Conservation (phyloP, 192 early-diverging fungal species). For the Entomortierella beljakovae region DNA sequence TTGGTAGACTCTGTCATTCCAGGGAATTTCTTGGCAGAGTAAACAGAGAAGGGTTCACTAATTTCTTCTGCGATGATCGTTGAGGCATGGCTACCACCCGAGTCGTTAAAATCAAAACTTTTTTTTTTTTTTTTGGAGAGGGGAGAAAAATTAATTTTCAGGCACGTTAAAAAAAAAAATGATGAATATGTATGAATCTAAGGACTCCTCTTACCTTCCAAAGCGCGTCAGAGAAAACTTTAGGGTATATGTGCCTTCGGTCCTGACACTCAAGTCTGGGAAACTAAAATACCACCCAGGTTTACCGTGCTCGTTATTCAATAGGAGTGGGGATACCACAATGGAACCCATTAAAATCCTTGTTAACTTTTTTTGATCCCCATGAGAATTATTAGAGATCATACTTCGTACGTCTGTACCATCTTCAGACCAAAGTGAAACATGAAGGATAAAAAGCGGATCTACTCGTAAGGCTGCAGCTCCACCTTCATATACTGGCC, state of each 20-base stretch:
- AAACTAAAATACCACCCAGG: slow-evolving; percentile 83
- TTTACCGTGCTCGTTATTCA: slow-evolving; percentile 67
- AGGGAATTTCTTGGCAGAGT: slow-evolving; percentile 84
- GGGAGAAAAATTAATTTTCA: not conserved
- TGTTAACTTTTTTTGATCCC: slow-evolving; percentile 62
- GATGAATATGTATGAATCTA: no score
- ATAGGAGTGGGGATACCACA: slow-evolving; percentile 66
- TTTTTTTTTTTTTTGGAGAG: not conserved
- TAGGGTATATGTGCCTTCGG: slow-evolving; percentile 76
- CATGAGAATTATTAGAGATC: slow-evolving; percentile 57
- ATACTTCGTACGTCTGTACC: slow-evolving; percentile 67
- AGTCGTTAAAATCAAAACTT: slow-evolving; percentile 23
- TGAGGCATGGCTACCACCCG: slow-evolving; percentile 54
- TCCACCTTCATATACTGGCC: slow-evolving; percentile 15
- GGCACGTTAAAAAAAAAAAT: not conserved
- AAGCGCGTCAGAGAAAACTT: slow-evolving; percentile 78
- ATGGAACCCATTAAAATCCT: slow-evolving; percentile 71
- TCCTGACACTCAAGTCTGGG: slow-evolving; percentile 79
- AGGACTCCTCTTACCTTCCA: slow-evolving; percentile 56
- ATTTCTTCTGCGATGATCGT: slow-evolving; percentile 64
- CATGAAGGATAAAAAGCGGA: slow-evolving; percentile 71
- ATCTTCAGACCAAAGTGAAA: slow-evolving; percentile 71
- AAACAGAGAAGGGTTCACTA: slow-evolving; percentile 81
- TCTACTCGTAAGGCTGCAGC: slow-evolving; percentile 48
- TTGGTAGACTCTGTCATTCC: slow-evolving; percentile 90